These are phyloP conservation scores for Vaccinium vitisidaea DNA, from an alignment of 148 eudicot species.

Conservation along the genomic window DNA sequence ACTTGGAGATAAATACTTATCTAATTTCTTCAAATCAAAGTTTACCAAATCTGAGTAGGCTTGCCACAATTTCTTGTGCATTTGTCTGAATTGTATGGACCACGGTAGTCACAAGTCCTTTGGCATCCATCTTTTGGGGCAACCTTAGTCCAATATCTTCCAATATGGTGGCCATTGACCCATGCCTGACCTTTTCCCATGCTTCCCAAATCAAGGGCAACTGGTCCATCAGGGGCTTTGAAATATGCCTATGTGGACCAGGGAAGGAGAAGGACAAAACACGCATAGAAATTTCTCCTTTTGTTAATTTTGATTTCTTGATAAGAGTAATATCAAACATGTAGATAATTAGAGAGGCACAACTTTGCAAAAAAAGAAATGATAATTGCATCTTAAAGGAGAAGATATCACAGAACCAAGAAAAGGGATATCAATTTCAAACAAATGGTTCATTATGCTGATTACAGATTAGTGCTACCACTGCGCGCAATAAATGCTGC, in stretches of 20 bases:
- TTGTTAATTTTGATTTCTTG: background rate
- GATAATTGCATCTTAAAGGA: background rate
- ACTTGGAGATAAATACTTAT: background rate
- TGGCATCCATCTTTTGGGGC: conserved; percentile 78
- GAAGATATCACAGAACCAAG: background rate
- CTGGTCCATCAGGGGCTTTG: conserved; percentile 77
- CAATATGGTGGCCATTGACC: conserved; percentile 94
- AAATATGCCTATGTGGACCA: conserved; percentile 54
- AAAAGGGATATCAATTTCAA: background rate
- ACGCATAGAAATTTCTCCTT: background rate
- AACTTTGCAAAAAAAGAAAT: background rate
- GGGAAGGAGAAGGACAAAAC: conserved; percentile 1
- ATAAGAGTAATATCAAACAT: background rate
- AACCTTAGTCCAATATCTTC: conserved; percentile 78
- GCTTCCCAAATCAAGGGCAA: conserved; percentile 70
- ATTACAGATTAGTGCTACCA: background rate
- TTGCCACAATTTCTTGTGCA: conserved; percentile 85
- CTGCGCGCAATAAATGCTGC: background rate
- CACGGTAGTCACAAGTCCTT: conserved; percentile 74
- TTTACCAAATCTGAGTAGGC: conserved; percentile 85
- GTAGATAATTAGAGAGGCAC: background rate
- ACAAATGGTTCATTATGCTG: background rate
- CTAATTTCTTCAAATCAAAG: background rate
- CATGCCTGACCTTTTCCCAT: conserved; percentile 98
- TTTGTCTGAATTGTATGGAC: conserved; percentile 66